Evolutionary conservation across 352 stramenopile species (phyloP).

Genomic region (Phytophthora hybrid): DNA sequence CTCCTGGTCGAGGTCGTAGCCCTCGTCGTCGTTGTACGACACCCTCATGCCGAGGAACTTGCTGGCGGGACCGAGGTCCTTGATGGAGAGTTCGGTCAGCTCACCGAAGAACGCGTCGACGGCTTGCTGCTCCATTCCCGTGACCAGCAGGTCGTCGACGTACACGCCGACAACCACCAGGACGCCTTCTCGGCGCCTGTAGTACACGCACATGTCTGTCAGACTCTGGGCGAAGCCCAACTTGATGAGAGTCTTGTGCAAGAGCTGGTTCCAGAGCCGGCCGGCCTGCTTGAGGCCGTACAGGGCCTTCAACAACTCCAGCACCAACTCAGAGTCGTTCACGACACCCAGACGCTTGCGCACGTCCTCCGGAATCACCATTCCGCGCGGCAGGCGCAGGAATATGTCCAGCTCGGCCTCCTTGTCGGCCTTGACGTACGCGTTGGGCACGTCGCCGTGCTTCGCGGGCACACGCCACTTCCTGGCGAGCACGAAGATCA

Average conservation of each 20-base stretch:
- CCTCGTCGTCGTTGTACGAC: slow-evolving; percentile 5
- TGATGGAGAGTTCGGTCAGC: slow-evolving; percentile 29
- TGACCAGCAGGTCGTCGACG: no score
- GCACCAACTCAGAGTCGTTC: no score
- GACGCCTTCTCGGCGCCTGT: no score
- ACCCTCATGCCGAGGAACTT: slow-evolving; percentile 46
- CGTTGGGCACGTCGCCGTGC: slow-evolving; percentile 43
- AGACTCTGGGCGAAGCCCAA: slow-evolving; percentile 3
- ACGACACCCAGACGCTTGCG: no score
- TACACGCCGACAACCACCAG: no score
- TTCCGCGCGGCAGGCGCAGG: no score
- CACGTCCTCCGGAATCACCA: no score
- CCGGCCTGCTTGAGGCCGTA: no score
- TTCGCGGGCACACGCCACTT: slow-evolving; percentile 12
- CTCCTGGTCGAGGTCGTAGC: slow-evolving; percentile 34
- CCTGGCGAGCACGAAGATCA: no score
- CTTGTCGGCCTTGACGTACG: slow-evolving; percentile 39
- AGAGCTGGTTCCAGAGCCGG: no score
- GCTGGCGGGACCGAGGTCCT: slow-evolving; percentile 31
- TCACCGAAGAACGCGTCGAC: slow-evolving; percentile 26
- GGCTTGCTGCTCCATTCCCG: not conserved
- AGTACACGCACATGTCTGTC: not conserved
- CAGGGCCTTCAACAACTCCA: no score
- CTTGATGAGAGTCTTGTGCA: no score
- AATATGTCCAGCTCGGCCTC: slow-evolving; percentile 12